Conservation (phyloP, 257 asterid species). For the Ligustrum vulgare region DNA sequence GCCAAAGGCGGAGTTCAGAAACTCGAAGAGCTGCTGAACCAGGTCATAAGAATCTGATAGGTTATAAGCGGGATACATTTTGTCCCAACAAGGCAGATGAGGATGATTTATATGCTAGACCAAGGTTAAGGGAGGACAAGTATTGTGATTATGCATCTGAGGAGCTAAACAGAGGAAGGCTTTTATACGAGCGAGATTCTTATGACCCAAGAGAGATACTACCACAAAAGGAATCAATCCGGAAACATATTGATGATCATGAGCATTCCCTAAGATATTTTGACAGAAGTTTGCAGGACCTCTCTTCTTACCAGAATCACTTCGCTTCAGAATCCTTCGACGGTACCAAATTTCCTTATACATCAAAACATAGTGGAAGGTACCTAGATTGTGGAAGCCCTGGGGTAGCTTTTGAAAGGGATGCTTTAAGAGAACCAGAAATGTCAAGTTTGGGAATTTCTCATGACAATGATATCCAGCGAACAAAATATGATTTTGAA, state of each 20-base stretch:
- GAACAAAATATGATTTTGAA: conserved; percentile 15
- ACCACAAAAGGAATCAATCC: conserved; percentile 15
- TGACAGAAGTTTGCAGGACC: conserved; percentile 22
- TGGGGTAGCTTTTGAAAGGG: conserved; percentile 6
- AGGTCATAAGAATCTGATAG: conserved; percentile 14
- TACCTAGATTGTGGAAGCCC: conserved; percentile 15
- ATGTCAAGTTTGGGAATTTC: not conserved
- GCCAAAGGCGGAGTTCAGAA: conserved; percentile 16
- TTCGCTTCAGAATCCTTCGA: conserved; percentile 14
- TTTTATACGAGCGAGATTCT: not conserved
- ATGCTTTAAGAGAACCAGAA: conserved; percentile 17
- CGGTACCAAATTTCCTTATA: conserved; percentile 12
- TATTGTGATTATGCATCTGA: conserved; percentile 21
- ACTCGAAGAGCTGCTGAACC: conserved; percentile 12
- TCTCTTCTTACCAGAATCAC: conserved; percentile 1
- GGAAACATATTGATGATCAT: not conserved
- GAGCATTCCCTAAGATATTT: conserved; percentile 19
- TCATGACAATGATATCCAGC: conserved; percentile 16
- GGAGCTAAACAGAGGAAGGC: conserved; percentile 4
- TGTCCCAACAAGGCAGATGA: conserved; percentile 6
- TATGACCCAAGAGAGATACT: conserved; percentile 15
- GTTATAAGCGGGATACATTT: conserved; percentile 16
- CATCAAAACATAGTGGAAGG: conserved; percentile 10
- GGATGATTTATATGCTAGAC: conserved; percentile 20
- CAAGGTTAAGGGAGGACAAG: conserved; percentile 9